phyloP scores from a whole-genome alignment of 441 rosid genomes.

The Manihot esculenta region DNA sequence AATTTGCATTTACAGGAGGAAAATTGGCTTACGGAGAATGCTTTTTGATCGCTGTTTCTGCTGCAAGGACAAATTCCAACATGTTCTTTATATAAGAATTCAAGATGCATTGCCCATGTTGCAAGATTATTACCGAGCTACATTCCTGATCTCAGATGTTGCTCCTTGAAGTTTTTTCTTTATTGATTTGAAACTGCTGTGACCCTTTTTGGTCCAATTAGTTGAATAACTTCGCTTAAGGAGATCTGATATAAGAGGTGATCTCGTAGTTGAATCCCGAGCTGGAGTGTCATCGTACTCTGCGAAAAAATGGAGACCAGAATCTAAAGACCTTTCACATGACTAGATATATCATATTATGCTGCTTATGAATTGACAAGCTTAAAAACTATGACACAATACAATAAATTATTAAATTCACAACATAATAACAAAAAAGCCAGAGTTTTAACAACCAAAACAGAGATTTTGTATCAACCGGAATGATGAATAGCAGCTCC shows the following conservation, averaged over 20 bases:
- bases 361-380: neutral
- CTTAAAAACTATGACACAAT: neutral
- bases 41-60: neutral
- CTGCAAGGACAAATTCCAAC: neutral
- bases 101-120: neutral
- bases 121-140: slow-evolving; percentile 45
- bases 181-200: slow-evolving; percentile 61
- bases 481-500: neutral
- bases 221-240: slow-evolving; percentile 70
- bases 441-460: neutral
- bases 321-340: neutral
- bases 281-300: slow-evolving; percentile 67
- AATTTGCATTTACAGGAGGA: slow-evolving; percentile 12
- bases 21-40: slow-evolving; percentile 6
- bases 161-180: slow-evolving; percentile 86
- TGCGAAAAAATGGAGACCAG: slow-evolving; percentile 28
- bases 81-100: neutral
- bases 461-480: neutral
- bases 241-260: slow-evolving; percentile 61
- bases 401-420: neutral
- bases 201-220: slow-evolving; percentile 63
- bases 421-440: neutral
- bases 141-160: slow-evolving; percentile 69
- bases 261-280: slow-evolving; percentile 38
- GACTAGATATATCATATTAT: too few species aligned